Conservation (phyloP, 2,329 filamentous ascomycete species). For the Plenodomus lindquistii region DNA sequence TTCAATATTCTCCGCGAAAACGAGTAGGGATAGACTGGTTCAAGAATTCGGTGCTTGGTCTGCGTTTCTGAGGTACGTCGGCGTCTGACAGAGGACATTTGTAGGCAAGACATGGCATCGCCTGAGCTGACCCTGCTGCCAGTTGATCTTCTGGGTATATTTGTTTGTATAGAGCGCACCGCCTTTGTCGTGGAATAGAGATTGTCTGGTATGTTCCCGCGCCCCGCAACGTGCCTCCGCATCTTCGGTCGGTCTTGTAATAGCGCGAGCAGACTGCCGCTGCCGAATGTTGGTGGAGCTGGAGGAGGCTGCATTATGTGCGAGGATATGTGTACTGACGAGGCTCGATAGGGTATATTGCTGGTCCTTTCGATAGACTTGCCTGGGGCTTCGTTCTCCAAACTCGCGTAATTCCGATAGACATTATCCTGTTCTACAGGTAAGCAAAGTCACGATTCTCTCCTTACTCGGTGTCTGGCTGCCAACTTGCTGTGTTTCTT, state of each 20-base stretch:
- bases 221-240: neutral
- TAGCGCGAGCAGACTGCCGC: too few species aligned
- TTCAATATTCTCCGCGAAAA: constrained; percentile 41
- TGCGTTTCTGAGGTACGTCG: constrained; percentile 42
- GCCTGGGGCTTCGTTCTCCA: constrained; percentile 34
- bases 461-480: neutral
- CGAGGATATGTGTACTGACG: constrained; percentile 6
- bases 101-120: constrained; percentile 10
- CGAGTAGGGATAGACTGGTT: constrained; percentile 50
- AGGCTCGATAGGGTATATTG: constrained; percentile 27
- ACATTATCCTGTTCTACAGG: constrained; percentile 31
- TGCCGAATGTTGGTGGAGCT: neutral
- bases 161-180: constrained; percentile 31
- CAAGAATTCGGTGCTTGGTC: constrained; percentile 47
- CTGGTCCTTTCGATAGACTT: constrained; percentile 36
- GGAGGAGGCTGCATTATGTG: neutral
- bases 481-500: neutral
- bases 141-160: constrained; percentile 33
- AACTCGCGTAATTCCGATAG: constrained; percentile 29
- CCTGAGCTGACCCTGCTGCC: constrained; percentile 6
- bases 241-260: neutral
- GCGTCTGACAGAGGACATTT: too few species aligned
- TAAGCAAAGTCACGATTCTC: constrained; percentile 28
- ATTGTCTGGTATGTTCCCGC: constrained; percentile 28
- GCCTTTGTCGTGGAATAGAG: constrained; percentile 29